Base-by-base conservation (phyloP, 306 rosid species). In the Rubus parviflorus region DNA sequence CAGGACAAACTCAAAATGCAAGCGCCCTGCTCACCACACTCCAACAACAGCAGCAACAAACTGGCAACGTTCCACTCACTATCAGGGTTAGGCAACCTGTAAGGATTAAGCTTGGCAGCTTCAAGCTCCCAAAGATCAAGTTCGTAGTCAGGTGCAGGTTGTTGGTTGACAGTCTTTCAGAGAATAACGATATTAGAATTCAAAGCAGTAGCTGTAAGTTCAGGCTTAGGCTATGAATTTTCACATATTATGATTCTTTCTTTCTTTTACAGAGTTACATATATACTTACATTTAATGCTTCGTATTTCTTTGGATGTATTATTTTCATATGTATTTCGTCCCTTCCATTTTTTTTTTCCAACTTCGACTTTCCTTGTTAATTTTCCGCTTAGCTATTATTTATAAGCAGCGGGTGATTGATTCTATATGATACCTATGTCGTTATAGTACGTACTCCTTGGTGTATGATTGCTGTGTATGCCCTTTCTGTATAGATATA, bases 21-120 rank as follows among this genome's bases (percentile, higher is more conserved):
- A 75, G 70, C 14, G 83, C 47, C 0, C 48, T 92, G 5, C 0
- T 74, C 0, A 67, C 1, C 42, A 16, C 61, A 0, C 2, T 92
- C 15, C 83, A 77, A 78, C 68, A 77, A 35, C 85, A 92, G 77
- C 74, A 72, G 54, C 84, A 81, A 35, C 49, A 79, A 46, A 75
- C 75, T 0, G 92, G 94, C 0, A 88, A 81, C 64, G 72, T 94
- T 16, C 98, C 98, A 0, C 86, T 94, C 3, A 45, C 66, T 80
- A 78, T 94, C 23, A 87, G 41, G 61, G 98, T 84, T 3, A 85
- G 77, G 22, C 98, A 94, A 66, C 96, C 93, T 2, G 96, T 94
- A 64, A 85, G 90, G 87, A 42, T 94, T 41, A 90, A 90, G 84
- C 90, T 94, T 37, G 97, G 98, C 0, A 85, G 83, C 56, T 71